A percentile compares a stretch with the other conserved stretches of the same genome.
These are phyloP conservation scores for Corrigiola litoralis DNA, from an alignment of 179 eudicot species.

Conservation along the genomic window DNA sequence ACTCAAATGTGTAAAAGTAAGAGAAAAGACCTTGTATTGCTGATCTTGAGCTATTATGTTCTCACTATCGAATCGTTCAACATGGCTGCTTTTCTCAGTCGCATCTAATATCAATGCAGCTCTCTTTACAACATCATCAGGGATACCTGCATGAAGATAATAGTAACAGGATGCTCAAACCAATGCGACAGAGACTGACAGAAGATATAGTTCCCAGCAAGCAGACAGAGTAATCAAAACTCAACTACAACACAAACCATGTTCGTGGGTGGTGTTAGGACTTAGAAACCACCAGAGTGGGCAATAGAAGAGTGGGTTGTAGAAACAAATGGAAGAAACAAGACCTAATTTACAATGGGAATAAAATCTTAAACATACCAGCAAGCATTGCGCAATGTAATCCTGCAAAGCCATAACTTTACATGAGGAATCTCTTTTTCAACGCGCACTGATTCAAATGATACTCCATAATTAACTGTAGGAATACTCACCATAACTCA, in stretches of 20 bases:
- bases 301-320: background rate
- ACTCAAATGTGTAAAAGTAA: background rate
- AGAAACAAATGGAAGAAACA: background rate
- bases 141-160: constrained; percentile 44
- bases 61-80: constrained; percentile 48
- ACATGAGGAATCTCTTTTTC: constrained; percentile 6
- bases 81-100: constrained; percentile 35
- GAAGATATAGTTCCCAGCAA: background rate
- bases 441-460: background rate
- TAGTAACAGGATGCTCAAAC: background rate
- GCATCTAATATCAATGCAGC: constrained; percentile 58
- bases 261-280: background rate
- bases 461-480: background rate
- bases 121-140: constrained; percentile 71
- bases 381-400: constrained; percentile 91
- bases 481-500: constrained; percentile 72
- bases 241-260: background rate
- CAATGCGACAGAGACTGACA: background rate
- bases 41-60: constrained; percentile 66
- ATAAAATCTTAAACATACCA: constrained; percentile 41
- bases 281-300: background rate
- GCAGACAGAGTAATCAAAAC: background rate
- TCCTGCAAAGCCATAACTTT: constrained; percentile 47
- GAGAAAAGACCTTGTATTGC: constrained; percentile 57
- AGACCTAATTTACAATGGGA: background rate